phyloP scores from a whole-genome alignment of 2,329 filamentous ascomycete species.

The Balansia obtecta region DNA sequence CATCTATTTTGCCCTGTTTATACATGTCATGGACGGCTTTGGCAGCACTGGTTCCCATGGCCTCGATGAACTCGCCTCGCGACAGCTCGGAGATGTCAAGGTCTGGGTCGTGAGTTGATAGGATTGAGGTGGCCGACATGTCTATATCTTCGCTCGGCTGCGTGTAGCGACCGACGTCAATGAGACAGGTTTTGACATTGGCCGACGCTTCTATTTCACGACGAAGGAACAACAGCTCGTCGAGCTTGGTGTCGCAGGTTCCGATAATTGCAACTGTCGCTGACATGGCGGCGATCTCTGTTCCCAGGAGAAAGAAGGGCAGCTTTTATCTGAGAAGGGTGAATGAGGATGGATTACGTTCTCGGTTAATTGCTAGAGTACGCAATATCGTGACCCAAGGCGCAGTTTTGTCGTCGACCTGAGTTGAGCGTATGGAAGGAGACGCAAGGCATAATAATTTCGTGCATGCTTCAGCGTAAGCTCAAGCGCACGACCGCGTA shows the following conservation, averaged over 20 bases:
- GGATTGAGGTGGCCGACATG: constrained; percentile 30
- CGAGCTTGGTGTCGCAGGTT: constrained; percentile 52
- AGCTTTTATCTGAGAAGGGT: not conserved
- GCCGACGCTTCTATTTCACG: constrained; percentile 26
- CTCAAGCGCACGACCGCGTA: too few species aligned
- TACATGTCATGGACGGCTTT: constrained; percentile 27
- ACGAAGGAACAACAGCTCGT: constrained; percentile 43
- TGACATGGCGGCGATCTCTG: not conserved
- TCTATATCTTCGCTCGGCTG: constrained; percentile 32
- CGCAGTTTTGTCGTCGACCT: too few species aligned
- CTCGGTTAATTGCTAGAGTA: too few species aligned
- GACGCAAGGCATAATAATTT: too few species aligned
- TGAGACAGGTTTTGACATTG: constrained; percentile 12
- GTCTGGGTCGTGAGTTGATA: constrained; percentile 20
- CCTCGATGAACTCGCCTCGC: constrained; percentile 42
- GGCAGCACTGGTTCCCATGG: constrained; percentile 38
- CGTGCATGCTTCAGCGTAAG: too few species aligned
- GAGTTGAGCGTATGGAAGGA: too few species aligned
- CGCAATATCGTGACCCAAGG: too few species aligned
- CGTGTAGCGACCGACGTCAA: constrained; percentile 35
- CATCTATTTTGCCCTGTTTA: constrained; percentile 31
- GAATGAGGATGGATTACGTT: too few species aligned
- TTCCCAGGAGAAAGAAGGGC: not conserved
- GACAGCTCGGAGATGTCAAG: constrained; percentile 26
- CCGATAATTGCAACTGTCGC: constrained; percentile 42